Evolutionary conservation across 78 protist species (phyloP), one percentile per base, ranked within the genome.

Genomic region (Chrysochromulina tobinii): DNA sequence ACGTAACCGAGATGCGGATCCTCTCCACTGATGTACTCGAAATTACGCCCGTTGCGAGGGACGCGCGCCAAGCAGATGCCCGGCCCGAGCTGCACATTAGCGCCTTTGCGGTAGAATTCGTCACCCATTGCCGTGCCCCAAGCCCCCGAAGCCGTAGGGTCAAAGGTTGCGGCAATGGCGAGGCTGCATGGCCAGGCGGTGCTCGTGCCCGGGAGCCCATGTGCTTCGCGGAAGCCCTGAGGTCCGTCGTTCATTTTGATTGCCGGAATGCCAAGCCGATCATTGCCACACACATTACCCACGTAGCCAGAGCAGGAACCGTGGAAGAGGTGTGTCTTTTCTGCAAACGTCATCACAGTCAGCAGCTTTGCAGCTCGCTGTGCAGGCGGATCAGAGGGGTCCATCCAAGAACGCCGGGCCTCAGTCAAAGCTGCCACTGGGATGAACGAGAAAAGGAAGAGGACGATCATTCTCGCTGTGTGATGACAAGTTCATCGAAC

Each of bases 191-290:
- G 94, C 67, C 53, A 92, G 20, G 58, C 64, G 18, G 94, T 89
- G 25, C 57, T 17, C 53, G 91, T 85, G 48, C 89, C 87, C 17
- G 90, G 91, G 23, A 15, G 20, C 38, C 1, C 55, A 25, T 85
- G 9, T 38, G 38, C 12, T 6, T 15, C 77, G 21, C 73, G 77
- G 54, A 89, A 81, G 51, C 94, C 94, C 85, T 92, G 94, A 1
- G 94, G 94, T 38, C 94, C 94, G 21, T 92, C 94, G 55, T 81
- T 88, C 87, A 92, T 57, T 15, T 12, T 18, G 81, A 92, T 38
- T 12, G 83, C 89, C 5, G 94, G 91, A 14, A 92, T 69, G 64
- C 89, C 89, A 17, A 92, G 55, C 18, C 87, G 59, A 21, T 6
- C 21, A 79, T 15, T 68, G 51, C 57, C 92, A 15, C 27, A 15